Base-by-base conservation (phyloP, 768 basidiomycete species). In the Boletus sp. region DNA sequence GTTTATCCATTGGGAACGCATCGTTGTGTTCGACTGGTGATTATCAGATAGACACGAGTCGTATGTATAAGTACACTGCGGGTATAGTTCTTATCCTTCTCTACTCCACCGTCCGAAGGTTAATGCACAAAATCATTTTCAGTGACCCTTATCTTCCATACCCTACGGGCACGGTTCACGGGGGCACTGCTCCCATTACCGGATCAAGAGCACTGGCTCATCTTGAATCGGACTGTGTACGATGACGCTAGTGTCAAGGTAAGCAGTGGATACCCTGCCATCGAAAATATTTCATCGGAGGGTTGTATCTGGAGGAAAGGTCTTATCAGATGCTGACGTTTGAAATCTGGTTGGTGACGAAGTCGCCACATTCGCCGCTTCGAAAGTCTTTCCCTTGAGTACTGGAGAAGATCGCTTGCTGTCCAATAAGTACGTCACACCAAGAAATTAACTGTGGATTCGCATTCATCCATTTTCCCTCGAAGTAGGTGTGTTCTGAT, bases 281-380 rank as follows among this genome's bases (percentile, higher is more conserved):
- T 7, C 34, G 4, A 35, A 45, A 21, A n/a, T 19, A 25, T 47
- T 33, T 40, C 23, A 4, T 34, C 58, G 23, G 3, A 29, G 47
- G 53, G 5, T 11, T 55, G 19, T 44, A 51, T 8, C 52, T 56
- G 54, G 54, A 58, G 39, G 30, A 75, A 51, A 43, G 49, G 32
- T 60, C 17, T 15, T 25, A 13, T 6, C n/a, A 2, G 17, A 25
- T 7, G 14, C 46, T 47, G 4, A 34, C 11, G 10, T 23, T 45
- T 41, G 5, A 29, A 29, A 30, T 9, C 9, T 23, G 5, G 14
- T 21, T 46, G 6, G 8, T 23, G 14, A 23, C 21, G 9, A 23
- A 47, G 23, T 27, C n/a, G 25, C 46, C n/a, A 25, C 13, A 10
- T 51, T 49, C 32, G 30, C 46, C 33, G 33, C 33, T 19, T 51